Evolutionary conservation across 139 green algal species (phyloP), one percentile per base, ranked within the genome.

Genomic region (Chlorella ohadii): DNA sequence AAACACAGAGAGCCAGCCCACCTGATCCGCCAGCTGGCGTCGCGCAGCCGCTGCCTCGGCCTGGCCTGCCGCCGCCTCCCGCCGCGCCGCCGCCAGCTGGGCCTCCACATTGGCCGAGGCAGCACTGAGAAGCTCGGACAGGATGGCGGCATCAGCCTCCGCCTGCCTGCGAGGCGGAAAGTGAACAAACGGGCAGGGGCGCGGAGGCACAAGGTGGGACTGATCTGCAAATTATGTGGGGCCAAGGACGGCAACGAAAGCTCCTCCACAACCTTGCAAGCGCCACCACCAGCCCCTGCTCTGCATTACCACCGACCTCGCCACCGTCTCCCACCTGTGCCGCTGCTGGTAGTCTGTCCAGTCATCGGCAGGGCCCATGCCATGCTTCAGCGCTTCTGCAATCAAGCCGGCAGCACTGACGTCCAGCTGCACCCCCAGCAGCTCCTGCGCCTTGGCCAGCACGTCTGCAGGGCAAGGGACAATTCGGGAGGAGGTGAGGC

Each of bases 361-460:
- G 47, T 89, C 72, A 2, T 75, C 22, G 0, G 57, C n/a, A 1
- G 55, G 38, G 27, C 61, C 78, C 27, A 79, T 41, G 17, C 78
- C 84, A 25, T 56, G 74, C 33, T 78, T 75, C 22, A 72, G 9
- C 9, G 87, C 87, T 59, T 84, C 67, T 20, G 31, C 65, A 31
- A 89, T 56, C 68, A 89, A 61, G 0, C 64, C 72, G 2, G 73
- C 51, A 0, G 83, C 72, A 11, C 27, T 55, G 56, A 88, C 34
- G n/a, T 86, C 84, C 34, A 33, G 33, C n/a, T 27, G 3, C 7
- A 88, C 19, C 22, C 84, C 84, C 70, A 88, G 84, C 68, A 87
- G 67, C 67, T 57, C 36, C 41, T 28, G 63, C 22, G 76, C 59
- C 12, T 9, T 22, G 25, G 36, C 75, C 67, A 68, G 31, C 11